Conservation (phyloP, 495 filamentous ascomycete genomes). For the Penicillium psychrofluorescens region DNA sequence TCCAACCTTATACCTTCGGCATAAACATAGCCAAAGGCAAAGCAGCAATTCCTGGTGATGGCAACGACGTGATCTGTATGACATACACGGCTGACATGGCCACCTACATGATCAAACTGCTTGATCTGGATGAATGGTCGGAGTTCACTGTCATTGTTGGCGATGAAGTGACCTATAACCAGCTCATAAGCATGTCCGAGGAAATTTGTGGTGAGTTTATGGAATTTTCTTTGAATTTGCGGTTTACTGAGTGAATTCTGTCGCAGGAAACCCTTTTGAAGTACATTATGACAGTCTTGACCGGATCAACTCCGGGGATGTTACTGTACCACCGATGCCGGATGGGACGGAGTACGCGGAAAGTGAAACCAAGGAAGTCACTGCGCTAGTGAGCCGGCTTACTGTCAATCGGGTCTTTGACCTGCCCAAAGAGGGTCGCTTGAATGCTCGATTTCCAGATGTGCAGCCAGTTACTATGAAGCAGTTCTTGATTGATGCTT, state of each 20-base stretch:
- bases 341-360: slow-evolving; percentile 8
- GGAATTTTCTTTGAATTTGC: background rate
- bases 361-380: slow-evolving; percentile 23
- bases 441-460: slow-evolving; percentile 21
- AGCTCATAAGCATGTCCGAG: slow-evolving; percentile 38
- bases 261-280: slow-evolving; percentile 40
- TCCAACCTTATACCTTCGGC: slow-evolving; percentile 31
- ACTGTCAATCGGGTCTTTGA: slow-evolving; percentile 26
- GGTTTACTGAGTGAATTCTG: background rate
- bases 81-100: slow-evolving; percentile 48
- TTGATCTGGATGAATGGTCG: slow-evolving; percentile 42
- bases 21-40: slow-evolving; percentile 37
- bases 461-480: slow-evolving; percentile 19
- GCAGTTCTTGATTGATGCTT: slow-evolving; percentile 19
- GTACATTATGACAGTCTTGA: slow-evolving; percentile 43
- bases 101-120: slow-evolving; percentile 35
- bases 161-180: slow-evolving; percentile 41
- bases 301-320: slow-evolving; percentile 34
- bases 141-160: slow-evolving; percentile 34
- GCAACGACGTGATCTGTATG: slow-evolving; percentile 39
- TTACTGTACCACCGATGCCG: slow-evolving; percentile 38
- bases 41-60: slow-evolving; percentile 47
- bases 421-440: slow-evolving; percentile 16
- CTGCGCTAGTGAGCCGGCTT: slow-evolving; percentile 24
- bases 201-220: slow-evolving; percentile 32